Evolutionary conservation across 805 yeast genomes (phyloP).

Genomic region (Lachancea meyersii): DNA sequence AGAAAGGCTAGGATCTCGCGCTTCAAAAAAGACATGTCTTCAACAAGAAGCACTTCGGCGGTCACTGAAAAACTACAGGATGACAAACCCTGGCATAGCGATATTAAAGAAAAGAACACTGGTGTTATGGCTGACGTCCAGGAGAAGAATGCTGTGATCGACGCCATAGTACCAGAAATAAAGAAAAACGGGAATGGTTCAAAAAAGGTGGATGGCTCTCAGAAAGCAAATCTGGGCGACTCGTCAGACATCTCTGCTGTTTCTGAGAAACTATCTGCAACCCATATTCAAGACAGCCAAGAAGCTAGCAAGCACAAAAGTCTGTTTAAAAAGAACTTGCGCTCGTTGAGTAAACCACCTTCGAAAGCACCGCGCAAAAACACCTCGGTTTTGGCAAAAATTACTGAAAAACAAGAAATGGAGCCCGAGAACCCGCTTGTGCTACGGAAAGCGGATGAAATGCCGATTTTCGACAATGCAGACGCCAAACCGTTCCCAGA

Average conservation of each 20-base stretch:
- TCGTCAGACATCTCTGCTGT: background rate
- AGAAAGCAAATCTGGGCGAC: background rate
- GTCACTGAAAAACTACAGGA: no score
- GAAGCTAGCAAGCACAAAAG: no score
- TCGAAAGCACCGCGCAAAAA: background rate
- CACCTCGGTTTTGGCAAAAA: background rate
- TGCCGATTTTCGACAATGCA: constrained; percentile 1
- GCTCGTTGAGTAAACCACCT: background rate
- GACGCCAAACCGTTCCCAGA: constrained; percentile 4
- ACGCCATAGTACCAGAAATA: background rate
- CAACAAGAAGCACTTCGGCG: background rate
- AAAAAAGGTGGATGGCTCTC: background rate
- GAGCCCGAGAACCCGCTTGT: background rate
- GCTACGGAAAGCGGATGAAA: background rate
- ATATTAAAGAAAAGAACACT: background rate
- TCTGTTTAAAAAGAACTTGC: constrained; percentile 5
- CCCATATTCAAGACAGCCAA: background rate
- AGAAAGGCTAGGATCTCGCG: constrained; percentile 25
- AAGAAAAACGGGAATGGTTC: background rate
- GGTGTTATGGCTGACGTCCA: background rate
- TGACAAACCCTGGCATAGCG: background rate
- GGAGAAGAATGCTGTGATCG: background rate
- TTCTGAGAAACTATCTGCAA: background rate
- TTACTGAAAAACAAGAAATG: background rate
- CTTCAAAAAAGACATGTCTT: constrained; percentile 26